These are phyloP conservation scores for Suhomyces tanzawaensis DNA, from an alignment of 805 yeast genomes.

Conservation along the genomic window DNA sequence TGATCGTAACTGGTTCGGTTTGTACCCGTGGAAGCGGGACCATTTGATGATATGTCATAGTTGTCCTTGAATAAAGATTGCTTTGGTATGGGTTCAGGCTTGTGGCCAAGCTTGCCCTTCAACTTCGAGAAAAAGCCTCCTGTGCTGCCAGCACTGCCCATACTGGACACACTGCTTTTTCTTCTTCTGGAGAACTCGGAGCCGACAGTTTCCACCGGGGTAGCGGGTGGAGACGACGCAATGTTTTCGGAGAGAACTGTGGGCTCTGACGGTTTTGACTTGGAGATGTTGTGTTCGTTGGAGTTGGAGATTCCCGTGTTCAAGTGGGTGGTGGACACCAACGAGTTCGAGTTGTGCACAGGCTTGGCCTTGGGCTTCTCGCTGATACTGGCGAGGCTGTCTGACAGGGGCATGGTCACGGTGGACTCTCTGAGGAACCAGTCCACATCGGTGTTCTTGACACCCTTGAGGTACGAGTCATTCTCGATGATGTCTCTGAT, in stretches of 20 bases:
- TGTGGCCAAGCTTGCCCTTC: slow-evolving; percentile 24
- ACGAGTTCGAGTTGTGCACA: not conserved
- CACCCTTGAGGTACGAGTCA: slow-evolving; percentile 24
- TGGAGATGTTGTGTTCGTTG: slow-evolving; percentile 26
- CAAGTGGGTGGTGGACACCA: slow-evolving; percentile 15
- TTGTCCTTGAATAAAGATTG: slow-evolving; percentile 17
- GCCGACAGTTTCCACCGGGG: slow-evolving; percentile 1
- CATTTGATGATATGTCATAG: slow-evolving; percentile 13
- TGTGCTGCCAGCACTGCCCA: slow-evolving; percentile 14
- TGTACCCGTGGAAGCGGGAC: not conserved
- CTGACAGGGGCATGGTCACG: slow-evolving; percentile 16
- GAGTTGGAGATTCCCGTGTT: slow-evolving; percentile 30
- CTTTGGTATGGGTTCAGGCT: slow-evolving; percentile 3
- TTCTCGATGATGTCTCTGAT: slow-evolving; percentile 23
- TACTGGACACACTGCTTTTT: slow-evolving; percentile 17
- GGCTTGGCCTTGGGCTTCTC: not conserved
- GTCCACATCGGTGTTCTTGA: slow-evolving; percentile 45
- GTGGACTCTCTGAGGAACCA: slow-evolving; percentile 48
- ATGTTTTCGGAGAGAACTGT: slow-evolving; percentile 22
- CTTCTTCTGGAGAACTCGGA: slow-evolving; percentile 8
- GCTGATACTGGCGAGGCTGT: not conserved
- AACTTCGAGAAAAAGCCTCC: slow-evolving; percentile 36
- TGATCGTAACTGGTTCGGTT: no score
- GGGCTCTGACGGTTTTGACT: slow-evolving; percentile 34
- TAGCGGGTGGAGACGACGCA: slow-evolving; percentile 7